Evolutionary conservation across 306 rosid species (phyloP).

Genomic region (Prunus kanzakura): DNA sequence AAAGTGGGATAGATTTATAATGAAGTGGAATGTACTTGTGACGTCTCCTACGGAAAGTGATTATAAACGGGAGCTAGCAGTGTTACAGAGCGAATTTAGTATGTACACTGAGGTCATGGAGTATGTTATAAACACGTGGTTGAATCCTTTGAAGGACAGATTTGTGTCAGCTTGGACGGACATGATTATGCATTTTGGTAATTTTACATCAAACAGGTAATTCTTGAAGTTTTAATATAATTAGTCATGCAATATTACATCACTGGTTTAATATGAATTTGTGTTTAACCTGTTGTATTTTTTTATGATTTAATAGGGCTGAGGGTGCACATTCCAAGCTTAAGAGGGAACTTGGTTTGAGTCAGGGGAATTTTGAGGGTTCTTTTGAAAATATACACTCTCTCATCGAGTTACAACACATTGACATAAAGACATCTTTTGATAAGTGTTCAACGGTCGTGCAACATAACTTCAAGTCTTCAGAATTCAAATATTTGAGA

Average conservation of each 20-base stretch:
- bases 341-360: slow-evolving; percentile 6
- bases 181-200: slow-evolving; percentile 16
- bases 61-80: background rate
- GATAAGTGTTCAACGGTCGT: background rate
- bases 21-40: slow-evolving; percentile 15
- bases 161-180: slow-evolving; percentile 15
- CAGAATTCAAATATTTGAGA: slow-evolving; percentile 4
- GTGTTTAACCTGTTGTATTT: background rate
- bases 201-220: slow-evolving; percentile 16
- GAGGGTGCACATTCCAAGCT: slow-evolving; percentile 12
- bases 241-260: background rate
- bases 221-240: background rate
- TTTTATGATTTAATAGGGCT: background rate
- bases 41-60: slow-evolving; percentile 2
- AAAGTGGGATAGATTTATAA: slow-evolving; percentile 11
- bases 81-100: slow-evolving; percentile 9
- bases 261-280: background rate
- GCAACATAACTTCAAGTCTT: slow-evolving; percentile 10
- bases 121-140: slow-evolving; percentile 15
- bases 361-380: slow-evolving; percentile 9
- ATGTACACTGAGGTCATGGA: slow-evolving; percentile 7
- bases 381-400: slow-evolving; percentile 4
- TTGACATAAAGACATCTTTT: slow-evolving; percentile 4
- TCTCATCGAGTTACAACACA: slow-evolving; percentile 10
- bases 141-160: slow-evolving; percentile 10